phyloP scores from a whole-genome alignment of 108 stramenopile species.

The Pelagomonas calceolata region DNA sequence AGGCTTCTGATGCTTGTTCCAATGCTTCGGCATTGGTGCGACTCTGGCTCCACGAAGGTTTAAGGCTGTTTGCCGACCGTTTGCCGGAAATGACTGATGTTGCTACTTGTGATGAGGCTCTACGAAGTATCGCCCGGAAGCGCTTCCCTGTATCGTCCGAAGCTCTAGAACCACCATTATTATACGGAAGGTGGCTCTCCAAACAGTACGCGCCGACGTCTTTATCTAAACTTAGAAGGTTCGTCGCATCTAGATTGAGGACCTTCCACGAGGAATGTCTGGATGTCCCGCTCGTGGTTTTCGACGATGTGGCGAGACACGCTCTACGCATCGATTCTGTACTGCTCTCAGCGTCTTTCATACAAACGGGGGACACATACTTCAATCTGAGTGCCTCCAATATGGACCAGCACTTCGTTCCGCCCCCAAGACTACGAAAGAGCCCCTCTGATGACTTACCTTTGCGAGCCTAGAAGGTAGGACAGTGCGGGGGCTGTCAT shows the following conservation, averaged over 20 bases:
- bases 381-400: no score
- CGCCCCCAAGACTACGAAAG: no score
- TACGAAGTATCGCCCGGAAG: slow-evolving; percentile 15
- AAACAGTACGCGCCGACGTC: slow-evolving; percentile 72
- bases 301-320: slow-evolving; percentile 91
- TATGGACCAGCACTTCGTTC: no score
- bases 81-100: slow-evolving; percentile 74
- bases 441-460: no score
- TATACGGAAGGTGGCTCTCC: slow-evolving; percentile 84
- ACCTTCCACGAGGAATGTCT: slow-evolving; percentile 98
- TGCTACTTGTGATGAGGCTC: slow-evolving; percentile 67
- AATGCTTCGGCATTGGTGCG: slow-evolving; percentile 79
- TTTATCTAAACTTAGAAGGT: slow-evolving; percentile 64
- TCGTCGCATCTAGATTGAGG: slow-evolving; percentile 69
- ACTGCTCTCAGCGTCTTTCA: no score
- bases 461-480: no score
- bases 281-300: slow-evolving; percentile 89
- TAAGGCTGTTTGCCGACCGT: slow-evolving; percentile 86
- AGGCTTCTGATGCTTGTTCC: background rate
- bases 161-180: slow-evolving; percentile 74
- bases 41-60: slow-evolving; percentile 94
- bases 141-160: slow-evolving; percentile 26
- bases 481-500: no score
- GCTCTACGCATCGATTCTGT: slow-evolving; percentile 61
- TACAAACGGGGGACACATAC: no score